Percentiles rank a stretch among this genome's conserved stretches.
Evolutionary conservation across 257 asterid species (phyloP).

Genomic region (Solanum chilense): DNA sequence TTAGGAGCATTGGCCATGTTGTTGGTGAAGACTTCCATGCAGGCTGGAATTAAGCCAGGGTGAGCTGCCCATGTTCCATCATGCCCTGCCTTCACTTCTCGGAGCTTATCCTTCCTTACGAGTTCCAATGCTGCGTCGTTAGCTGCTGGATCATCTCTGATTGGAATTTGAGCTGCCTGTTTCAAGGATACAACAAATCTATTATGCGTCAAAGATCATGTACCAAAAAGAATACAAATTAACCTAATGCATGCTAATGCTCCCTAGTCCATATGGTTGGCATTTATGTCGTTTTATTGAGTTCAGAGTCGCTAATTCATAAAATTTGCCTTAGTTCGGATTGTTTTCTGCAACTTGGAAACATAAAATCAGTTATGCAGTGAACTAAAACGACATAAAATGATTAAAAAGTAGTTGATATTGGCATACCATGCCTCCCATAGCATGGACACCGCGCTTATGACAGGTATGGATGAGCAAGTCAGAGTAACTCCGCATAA

Average conservation of each 20-base stretch:
- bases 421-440: constrained; percentile 85
- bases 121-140: constrained; percentile 81
- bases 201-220: not conserved
- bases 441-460: constrained; percentile 82
- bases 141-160: constrained; percentile 63
- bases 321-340: not conserved
- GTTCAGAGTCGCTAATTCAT: not conserved
- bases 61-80: constrained; percentile 99
- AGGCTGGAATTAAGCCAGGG: constrained; percentile 81
- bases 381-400: not conserved
- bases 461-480: constrained; percentile 81
- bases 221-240: not conserved
- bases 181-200: not conserved
- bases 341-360: not conserved
- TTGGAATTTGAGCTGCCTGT: constrained; percentile 98
- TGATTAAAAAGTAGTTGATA: not conserved
- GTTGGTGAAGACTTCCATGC: constrained; percentile 50
- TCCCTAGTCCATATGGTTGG: not conserved
- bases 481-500: constrained; percentile 86
- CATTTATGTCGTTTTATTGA: not conserved
- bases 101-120: constrained; percentile 60
- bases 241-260: not conserved
- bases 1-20: constrained; percentile 46
- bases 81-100: constrained; percentile 91
- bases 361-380: not conserved